Evolutionary conservation across 768 basidiomycete species (phyloP).

Genomic region (Suillus bovinus): DNA sequence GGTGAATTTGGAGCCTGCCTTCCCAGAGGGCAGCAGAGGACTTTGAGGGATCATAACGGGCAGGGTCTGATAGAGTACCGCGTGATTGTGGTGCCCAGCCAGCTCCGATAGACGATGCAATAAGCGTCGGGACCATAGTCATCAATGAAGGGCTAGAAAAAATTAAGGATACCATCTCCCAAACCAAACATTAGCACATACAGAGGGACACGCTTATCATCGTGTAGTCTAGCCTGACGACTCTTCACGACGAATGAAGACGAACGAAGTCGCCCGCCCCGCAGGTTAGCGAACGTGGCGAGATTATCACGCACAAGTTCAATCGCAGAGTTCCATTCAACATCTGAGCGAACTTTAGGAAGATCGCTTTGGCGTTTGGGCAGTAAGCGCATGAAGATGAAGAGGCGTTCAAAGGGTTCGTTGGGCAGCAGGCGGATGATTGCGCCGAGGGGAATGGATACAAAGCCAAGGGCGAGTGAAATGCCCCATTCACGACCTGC

Average conservation of each 20-base stretch:
- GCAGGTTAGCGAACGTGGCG: constrained; percentile 74
- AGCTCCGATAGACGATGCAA: constrained; percentile 73
- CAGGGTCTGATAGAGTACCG: constrained; percentile 71
- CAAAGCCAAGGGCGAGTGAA: constrained; percentile 80
- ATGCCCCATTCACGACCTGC: constrained; percentile 91
- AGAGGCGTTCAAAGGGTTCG: constrained; percentile 66
- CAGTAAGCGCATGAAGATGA: constrained; percentile 58
- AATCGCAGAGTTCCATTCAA: constrained; percentile 78
- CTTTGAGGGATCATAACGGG: constrained; percentile 72
- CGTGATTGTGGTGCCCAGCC: constrained; percentile 58
- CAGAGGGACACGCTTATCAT: constrained; percentile 45
- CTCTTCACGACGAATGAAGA: constrained; percentile 86
- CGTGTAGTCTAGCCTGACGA: constrained; percentile 58
- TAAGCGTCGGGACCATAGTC: constrained; percentile 75
- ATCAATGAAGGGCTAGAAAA: constrained; percentile 61
- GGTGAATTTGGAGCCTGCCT: constrained; percentile 86
- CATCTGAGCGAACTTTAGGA: constrained; percentile 61
- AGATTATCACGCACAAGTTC: constrained; percentile 86
- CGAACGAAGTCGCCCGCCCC: constrained; percentile 85
- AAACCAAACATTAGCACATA: constrained; percentile 37
- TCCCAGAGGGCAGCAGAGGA: constrained; percentile 84
- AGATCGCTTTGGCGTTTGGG: constrained; percentile 58
- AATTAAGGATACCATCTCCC: constrained; percentile 27
- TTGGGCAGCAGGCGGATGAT: constrained; percentile 82
- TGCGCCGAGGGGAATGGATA: constrained; percentile 86